A percentile compares a stretch with the other conserved stretches of the same genome.
Evolutionary conservation across 1,139 yeast species (phyloP).

Genomic region (Taphrina populina): DNA sequence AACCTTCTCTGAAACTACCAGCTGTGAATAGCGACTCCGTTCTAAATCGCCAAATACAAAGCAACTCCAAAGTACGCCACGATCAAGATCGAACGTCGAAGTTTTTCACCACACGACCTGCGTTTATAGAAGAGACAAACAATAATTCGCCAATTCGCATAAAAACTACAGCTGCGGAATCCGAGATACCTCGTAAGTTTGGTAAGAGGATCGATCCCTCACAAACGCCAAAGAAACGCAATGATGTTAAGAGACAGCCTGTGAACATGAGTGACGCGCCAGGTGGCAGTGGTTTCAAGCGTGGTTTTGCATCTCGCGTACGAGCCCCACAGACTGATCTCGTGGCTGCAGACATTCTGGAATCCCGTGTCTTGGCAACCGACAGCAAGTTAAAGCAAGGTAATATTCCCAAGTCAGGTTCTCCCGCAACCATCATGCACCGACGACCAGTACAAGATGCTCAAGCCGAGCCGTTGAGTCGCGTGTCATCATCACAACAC

Average conservation of each 20-base stretch:
- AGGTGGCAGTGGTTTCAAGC: constrained; percentile 21
- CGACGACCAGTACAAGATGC: too few relatives aligned
- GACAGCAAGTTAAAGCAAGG: too few relatives aligned
- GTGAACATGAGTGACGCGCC: constrained; percentile 30
- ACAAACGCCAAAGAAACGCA: constrained; percentile 4
- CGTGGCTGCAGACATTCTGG: too few relatives aligned
- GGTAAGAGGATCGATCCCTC: constrained; percentile 18
- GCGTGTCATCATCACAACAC: too few relatives aligned
- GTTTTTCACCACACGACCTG: constrained; percentile 14
- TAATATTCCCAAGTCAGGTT: too few relatives aligned
- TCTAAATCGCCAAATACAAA: background rate
- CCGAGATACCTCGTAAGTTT: constrained; percentile 13
- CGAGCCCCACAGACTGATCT: constrained; percentile 7
- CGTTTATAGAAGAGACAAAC: constrained; percentile 15
- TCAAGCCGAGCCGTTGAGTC: too few relatives aligned
- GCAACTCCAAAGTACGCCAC: background rate
- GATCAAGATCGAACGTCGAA: constrained; percentile 8
- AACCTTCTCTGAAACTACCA: constrained; percentile 21
- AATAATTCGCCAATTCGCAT: constrained; percentile 25
- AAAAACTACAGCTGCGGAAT: constrained; percentile 14
- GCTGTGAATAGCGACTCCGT: background rate
- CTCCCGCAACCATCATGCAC: too few relatives aligned
- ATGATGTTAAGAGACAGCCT: constrained; percentile 26
- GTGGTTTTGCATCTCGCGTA: constrained; percentile 23
- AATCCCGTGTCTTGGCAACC: too few relatives aligned